These are phyloP conservation scores for Phytopythium ostracodes DNA, from an alignment of 352 stramenopile genomes.

Conservation along the genomic window DNA sequence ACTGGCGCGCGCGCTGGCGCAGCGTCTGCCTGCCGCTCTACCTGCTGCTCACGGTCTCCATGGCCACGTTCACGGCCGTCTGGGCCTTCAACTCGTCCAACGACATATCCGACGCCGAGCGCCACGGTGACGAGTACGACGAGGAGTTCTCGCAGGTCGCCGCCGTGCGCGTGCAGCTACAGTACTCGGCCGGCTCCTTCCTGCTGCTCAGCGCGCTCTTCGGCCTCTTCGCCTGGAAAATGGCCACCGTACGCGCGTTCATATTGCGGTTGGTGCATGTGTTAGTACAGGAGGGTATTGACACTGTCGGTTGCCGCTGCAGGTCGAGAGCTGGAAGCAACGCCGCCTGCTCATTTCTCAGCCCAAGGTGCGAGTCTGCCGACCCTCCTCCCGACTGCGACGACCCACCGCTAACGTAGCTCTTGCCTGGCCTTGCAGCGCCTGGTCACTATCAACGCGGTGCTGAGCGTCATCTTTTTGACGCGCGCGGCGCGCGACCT, in stretches of 20 bases:
- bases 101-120: conserved; percentile 63
- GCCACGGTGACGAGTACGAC: conserved; percentile 76
- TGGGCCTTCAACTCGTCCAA: conserved; percentile 86
- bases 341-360: conserved; percentile 68
- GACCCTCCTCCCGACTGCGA: too few species aligned
- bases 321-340: conserved; percentile 78
- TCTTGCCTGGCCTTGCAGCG: conserved; percentile 26
- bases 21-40: conserved; percentile 84
- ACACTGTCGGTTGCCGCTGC: not conserved
- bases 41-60: conserved; percentile 73
- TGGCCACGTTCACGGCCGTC: conserved; percentile 81
- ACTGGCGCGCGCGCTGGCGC: conserved; percentile 70
- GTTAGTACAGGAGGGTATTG: too few species aligned
- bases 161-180: conserved; percentile 73
- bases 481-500: conserved; percentile 71
- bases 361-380: conserved; percentile 44
- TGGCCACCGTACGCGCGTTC: conserved; percentile 62
- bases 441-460: conserved; percentile 72
- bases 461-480: conserved; percentile 83
- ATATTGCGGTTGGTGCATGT: too few species aligned
- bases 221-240: conserved; percentile 85
- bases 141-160: conserved; percentile 79
- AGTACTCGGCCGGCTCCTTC: conserved; percentile 80
- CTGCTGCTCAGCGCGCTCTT: conserved; percentile 78
- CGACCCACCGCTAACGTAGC: not conserved